Conservation (phyloP, 1,284 basidiomycete genomes). For the Hortiboletus rubellus region DNA sequence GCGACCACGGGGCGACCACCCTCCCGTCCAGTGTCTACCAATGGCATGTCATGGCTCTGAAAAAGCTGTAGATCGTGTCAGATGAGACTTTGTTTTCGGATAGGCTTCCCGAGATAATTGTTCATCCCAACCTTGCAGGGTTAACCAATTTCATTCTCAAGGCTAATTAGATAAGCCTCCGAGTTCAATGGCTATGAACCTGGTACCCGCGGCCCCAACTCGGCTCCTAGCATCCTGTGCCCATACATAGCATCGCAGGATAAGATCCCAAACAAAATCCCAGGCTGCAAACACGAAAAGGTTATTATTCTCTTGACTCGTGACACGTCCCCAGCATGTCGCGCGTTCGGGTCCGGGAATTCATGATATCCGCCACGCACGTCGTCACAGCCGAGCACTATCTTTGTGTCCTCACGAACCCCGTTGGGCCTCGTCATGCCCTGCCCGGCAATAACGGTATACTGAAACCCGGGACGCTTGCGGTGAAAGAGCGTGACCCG, state of each 20-base stretch:
- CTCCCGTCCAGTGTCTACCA: slow-evolving; percentile 11
- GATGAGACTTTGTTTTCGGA: slow-evolving; percentile 11
- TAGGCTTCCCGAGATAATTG: slow-evolving; percentile 15
- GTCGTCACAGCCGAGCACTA: slow-evolving; percentile 8
- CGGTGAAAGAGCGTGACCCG: not conserved
- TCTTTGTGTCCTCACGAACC: slow-evolving; percentile 9
- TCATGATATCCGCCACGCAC: slow-evolving; percentile 16
- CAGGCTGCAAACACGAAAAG: slow-evolving; percentile 3
- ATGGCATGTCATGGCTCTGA: slow-evolving; percentile 3
- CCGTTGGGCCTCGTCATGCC: slow-evolving; percentile 3
- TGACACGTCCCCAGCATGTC: not conserved
- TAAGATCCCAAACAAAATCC: not conserved
- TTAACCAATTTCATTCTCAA: slow-evolving; percentile 18
- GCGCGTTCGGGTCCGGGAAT: slow-evolving; percentile 21
- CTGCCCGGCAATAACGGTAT: slow-evolving; percentile 5
- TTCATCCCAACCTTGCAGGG: slow-evolving; percentile 24
- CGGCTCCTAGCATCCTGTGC: slow-evolving; percentile 19
- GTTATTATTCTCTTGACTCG: slow-evolving; percentile 1
- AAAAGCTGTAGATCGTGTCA: slow-evolving; percentile 19
- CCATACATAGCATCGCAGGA: slow-evolving; percentile 13
- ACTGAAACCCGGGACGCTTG: not conserved
- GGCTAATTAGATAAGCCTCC: slow-evolving; percentile 34
- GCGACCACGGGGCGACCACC: slow-evolving; percentile 26
- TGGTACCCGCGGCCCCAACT: slow-evolving; percentile 8
- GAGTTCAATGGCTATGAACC: slow-evolving; percentile 24